Base-by-base conservation (phyloP, 768 basidiomycete genomes). In the Phylloporus arenicola region DNA sequence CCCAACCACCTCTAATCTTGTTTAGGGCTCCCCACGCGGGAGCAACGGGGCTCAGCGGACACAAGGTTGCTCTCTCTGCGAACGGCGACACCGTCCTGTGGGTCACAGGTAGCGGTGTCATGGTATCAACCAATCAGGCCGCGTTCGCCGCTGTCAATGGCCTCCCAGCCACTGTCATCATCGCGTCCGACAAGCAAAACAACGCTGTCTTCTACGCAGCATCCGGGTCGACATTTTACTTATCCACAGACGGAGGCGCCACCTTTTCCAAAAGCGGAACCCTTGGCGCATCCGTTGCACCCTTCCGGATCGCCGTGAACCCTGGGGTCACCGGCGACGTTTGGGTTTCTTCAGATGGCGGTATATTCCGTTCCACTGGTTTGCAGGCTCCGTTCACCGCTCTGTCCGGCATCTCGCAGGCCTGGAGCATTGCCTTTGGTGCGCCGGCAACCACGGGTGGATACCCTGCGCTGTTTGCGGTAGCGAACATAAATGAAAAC, bases 121-220 rank as follows among this genome's bases (percentile, higher is more conserved):
- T 48, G 43, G 54, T 55, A n/a, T 55, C 54, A 20, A 43, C 54
- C 22, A 45, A 49, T 19, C 47, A 55, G 34, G 35, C 40, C 24
- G 38, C 22, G 1, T 55, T 55, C 44, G 30, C 47, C 8, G 24
- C 33, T 6, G 54, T 55, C 8, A 49, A 37, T 72, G 72, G 74
- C 13, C 72, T 85, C 4, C 82, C 83, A 0, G 70, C 76, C 3
- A 64, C 60, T 34, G 75, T 81, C 1, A 72, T 69, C 12, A 83
- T 86, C 54, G 81, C 82, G 9, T 78, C 83, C 2, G 83, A 86
- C 67, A 84, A 83, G 65, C 70, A 70, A 54, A 75, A 75, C 62
- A 74, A 78, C 60, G 62, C 72, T 0, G 59, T 80, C 42, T 83
- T 84, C 70, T 84, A 84, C 57, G 82, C 73, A 17, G 82, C 81